These are phyloP conservation scores for Talaromyces adpressus DNA, from an alignment of 495 filamentous ascomycete genomes.

Conservation along the genomic window DNA sequence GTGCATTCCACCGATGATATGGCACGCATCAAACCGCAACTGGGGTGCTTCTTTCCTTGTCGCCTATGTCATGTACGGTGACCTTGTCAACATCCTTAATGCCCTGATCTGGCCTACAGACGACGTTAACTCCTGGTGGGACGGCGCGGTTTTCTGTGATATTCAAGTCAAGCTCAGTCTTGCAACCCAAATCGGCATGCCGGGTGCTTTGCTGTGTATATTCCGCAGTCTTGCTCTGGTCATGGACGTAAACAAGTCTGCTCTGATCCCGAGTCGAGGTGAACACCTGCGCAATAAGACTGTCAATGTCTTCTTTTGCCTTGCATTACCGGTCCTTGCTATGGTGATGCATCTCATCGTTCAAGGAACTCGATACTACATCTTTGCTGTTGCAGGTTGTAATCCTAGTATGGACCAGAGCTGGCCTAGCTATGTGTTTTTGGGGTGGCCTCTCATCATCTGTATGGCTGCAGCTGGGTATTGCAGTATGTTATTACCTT, in stretches of 20 bases:
- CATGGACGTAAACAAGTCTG: slow-evolving; percentile 57
- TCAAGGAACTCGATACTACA: slow-evolving; percentile 61
- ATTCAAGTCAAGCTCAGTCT: slow-evolving; percentile 65
- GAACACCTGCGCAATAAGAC: slow-evolving; percentile 47
- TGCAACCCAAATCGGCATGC: slow-evolving; percentile 54
- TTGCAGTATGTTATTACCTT: slow-evolving; percentile 53
- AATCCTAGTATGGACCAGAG: slow-evolving; percentile 53
- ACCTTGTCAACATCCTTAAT: slow-evolving; percentile 67
- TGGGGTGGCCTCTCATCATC: slow-evolving; percentile 61
- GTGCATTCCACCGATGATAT: slow-evolving; percentile 33
- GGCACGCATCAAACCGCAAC: slow-evolving; percentile 39
- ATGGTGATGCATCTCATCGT: slow-evolving; percentile 63
- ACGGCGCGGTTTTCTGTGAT: slow-evolving; percentile 75
- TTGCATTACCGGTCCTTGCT: slow-evolving; percentile 57
- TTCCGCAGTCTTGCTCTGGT: slow-evolving; percentile 66
- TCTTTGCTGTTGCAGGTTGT: slow-evolving; percentile 72
- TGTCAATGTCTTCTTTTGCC: slow-evolving; percentile 62
- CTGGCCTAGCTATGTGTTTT: slow-evolving; percentile 63
- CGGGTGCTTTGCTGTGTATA: slow-evolving; percentile 57
- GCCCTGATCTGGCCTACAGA: slow-evolving; percentile 75
- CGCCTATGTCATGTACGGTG: slow-evolving; percentile 55
- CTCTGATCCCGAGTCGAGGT: slow-evolving; percentile 41
- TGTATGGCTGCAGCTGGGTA: slow-evolving; percentile 57
- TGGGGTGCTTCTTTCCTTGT: slow-evolving; percentile 51
- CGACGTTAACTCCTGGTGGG: slow-evolving; percentile 60